These are phyloP conservation scores for Serendipita vermifera DNA, from an alignment of 768 basidiomycete genomes.

Conservation along the genomic window DNA sequence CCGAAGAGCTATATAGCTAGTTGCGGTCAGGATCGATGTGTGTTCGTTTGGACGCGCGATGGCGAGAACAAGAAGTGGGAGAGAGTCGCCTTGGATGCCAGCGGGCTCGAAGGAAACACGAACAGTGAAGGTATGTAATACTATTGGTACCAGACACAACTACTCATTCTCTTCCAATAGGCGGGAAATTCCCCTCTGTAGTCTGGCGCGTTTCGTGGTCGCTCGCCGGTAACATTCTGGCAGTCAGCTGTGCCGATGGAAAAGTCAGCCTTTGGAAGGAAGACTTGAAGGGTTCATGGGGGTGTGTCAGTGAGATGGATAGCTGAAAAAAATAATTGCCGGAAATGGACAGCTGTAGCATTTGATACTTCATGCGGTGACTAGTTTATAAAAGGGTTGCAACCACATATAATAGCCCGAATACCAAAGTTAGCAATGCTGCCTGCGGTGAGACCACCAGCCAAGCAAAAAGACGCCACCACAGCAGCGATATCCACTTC, in stretches of 20 bases:
- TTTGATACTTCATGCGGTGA: too few species aligned
- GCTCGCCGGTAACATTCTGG: conserved; percentile 86
- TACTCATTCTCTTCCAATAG: conserved; percentile 13
- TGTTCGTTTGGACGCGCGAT: conserved; percentile 86
- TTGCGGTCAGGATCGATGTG: conserved; percentile 53
- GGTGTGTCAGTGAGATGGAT: conserved; percentile 91
- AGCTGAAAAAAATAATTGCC: conserved; percentile 36
- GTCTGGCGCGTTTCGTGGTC: conserved; percentile 99
- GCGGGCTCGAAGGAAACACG: conserved; percentile 1
- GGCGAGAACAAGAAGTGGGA: conserved; percentile 60
- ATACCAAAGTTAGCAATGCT: conserved; percentile 76
- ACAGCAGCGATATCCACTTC: conserved; percentile 82
- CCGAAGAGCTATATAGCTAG: conserved; percentile 89
- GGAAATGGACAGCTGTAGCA: too few species aligned
- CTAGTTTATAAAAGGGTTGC: conserved; percentile 63
- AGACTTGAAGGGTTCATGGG: conserved; percentile 87
- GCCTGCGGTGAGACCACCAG: conserved; percentile 61
- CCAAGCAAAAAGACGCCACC: conserved; percentile 62
- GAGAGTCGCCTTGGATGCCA: conserved; percentile 65
- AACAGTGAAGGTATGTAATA: neutral
- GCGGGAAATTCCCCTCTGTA: conserved; percentile 87
- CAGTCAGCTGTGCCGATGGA: conserved; percentile 94
- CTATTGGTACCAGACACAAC: too few species aligned
- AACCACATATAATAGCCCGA: conserved; percentile 48
- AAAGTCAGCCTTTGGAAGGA: conserved; percentile 99